Base-by-base conservation (phyloP, 257 asterid species). In the Solanum sparsipilum region DNA sequence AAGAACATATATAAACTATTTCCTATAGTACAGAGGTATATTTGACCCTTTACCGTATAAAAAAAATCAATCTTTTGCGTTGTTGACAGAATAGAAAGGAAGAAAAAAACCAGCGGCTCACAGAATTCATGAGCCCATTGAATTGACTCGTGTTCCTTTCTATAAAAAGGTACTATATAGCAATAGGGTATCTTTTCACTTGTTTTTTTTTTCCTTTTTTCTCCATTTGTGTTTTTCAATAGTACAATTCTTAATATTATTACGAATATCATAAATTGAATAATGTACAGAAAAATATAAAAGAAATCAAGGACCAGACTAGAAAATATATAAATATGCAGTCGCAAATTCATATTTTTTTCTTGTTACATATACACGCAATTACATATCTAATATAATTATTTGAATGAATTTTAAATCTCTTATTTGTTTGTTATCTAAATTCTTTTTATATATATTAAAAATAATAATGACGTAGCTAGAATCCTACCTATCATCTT, bases 401-500 rank as follows among this genome's bases (percentile, higher is more conserved):
- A 9, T 63, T 0, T n/a, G 13, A 9, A 10, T 63, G 13, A 63
- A 65, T 65, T 23, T 65, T 65, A 74, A 39, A n/a, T 25, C 7
- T 78, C 4, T 0, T 6, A 25, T 25, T 81, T 81, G 0, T 46
- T 46, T 0, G 39, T 16, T 46, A 46, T 1, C 8, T 4, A 9
- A 29, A 81, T 46, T 27, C 29, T 46, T 46, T 38, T 34, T 1
- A 1, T 81, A 1, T 0, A 29, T 5, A 9, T 16, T 1, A 7
- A 13, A 44, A 15, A 8, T 1, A 44, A 25, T 48, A 8, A 48
- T 27, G 10, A 20, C 68, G 3, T 72, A 63, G 76, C 6, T 58
- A 71, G 36, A 58, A 7, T 70, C 89, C 39, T 32, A 85, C 84
- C 90, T 38, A 74, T 88, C 93, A 78, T 79, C 89, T 89, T 90